phyloP scores from a whole-genome alignment of 73 alveolate species.

The Effrenium voratum region DNA sequence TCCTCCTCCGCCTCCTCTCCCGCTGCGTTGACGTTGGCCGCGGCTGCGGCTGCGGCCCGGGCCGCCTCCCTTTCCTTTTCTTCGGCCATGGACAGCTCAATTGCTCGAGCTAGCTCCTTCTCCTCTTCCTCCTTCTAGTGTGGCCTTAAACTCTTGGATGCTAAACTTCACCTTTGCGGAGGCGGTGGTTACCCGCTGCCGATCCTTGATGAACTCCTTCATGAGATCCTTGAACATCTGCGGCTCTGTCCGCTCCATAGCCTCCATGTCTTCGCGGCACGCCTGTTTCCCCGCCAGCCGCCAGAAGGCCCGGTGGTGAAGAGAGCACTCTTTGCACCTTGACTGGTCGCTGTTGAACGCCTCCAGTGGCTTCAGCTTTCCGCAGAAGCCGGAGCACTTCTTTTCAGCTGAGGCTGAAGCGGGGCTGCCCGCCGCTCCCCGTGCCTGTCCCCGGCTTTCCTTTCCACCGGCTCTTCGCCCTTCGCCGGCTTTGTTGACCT shows the following conservation, averaged over 20 bases:
- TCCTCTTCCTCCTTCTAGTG: neutral
- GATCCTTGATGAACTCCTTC: neutral
- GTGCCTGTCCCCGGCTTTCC: too few species aligned
- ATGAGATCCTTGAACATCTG: neutral
- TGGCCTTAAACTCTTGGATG: neutral
- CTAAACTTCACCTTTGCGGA: neutral
- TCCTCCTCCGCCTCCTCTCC: too few species aligned
- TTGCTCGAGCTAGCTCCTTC: neutral
- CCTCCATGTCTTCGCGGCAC: neutral
- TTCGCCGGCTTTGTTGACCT: too few species aligned
- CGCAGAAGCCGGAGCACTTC: too few species aligned
- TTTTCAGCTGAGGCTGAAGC: too few species aligned
- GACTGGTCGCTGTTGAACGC: neutral
- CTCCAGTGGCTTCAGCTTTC: too few species aligned
- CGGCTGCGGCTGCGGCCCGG: neutral
- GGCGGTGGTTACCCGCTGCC: neutral
- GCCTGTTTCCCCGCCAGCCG: neutral
- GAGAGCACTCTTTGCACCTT: neutral
- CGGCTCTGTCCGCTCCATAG: neutral
- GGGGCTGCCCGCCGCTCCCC: too few species aligned
- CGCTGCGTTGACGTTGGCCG: neutral
- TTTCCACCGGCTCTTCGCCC: too few species aligned
- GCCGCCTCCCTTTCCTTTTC: neutral
- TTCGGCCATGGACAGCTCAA: neutral
- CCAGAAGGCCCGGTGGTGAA: neutral